Evolutionary conservation across 2,329 filamentous ascomycete species (phyloP).

Genomic region (Apiospora rasikravindrae): DNA sequence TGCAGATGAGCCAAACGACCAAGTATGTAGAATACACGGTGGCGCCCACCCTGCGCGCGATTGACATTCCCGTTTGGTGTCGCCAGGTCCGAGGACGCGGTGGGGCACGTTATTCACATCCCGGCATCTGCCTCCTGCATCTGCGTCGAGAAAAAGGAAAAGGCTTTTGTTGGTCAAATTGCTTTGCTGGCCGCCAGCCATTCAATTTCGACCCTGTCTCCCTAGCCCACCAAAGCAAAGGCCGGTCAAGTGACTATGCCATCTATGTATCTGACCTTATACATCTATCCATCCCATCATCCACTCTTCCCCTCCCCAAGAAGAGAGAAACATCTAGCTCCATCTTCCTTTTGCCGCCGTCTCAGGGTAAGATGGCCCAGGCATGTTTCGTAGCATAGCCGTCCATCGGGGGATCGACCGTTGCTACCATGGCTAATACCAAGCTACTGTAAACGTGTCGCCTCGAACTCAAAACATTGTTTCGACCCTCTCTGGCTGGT

Average conservation of each 20-base stretch:
- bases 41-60: not conserved
- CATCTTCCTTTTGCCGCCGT: not conserved
- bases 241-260: no score
- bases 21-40: not conserved
- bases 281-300: not conserved
- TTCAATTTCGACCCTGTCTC: no score
- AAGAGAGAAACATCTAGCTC: no score
- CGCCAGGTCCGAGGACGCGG: not conserved
- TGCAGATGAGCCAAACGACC: not conserved
- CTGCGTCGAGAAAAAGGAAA: no score
- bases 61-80: not conserved
- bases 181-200: no score
- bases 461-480: not conserved
- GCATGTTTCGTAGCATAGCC: not conserved
- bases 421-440: not conserved
- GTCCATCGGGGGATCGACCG: not conserved
- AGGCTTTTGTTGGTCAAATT: no score
- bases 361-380: not conserved
- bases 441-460: no score
- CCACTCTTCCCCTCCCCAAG: not conserved
- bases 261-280: no score
- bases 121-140: not conserved
- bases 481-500: not conserved
- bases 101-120: not conserved
- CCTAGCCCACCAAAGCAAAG: no score